These are phyloP conservation scores for Iberis pinnata DNA, from an alignment of 345 rosid genomes.

Conservation along the genomic window DNA sequence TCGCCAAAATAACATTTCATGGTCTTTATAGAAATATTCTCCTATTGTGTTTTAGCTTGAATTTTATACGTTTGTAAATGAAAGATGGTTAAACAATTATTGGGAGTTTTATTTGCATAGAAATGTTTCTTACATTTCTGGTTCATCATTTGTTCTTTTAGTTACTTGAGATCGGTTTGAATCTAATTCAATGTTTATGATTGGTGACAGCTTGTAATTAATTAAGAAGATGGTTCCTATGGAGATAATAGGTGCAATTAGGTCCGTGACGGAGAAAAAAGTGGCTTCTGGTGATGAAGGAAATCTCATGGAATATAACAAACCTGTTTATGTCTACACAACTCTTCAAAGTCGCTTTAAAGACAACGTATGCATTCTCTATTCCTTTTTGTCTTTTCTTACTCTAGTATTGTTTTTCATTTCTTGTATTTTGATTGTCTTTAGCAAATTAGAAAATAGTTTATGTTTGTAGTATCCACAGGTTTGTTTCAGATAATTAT, in stretches of 20 bases:
- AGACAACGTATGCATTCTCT: conserved; percentile 6
- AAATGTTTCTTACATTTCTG: too few relatives aligned
- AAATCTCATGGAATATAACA: background rate
- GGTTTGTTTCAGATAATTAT: too few relatives aligned
- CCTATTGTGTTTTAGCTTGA: too few relatives aligned
- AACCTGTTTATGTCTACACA: conserved; percentile 1
- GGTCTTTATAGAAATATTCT: too few relatives aligned
- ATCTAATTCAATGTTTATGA: background rate
- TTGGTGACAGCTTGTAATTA: conserved; percentile 1
- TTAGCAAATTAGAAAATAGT: background rate
- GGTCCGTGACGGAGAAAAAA: background rate
- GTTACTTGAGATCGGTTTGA: background rate
- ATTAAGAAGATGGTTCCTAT: conserved; percentile 13
- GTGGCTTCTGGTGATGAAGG: background rate
- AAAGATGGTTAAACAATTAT: too few relatives aligned
- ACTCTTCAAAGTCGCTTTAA: background rate
- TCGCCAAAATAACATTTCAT: too few relatives aligned
- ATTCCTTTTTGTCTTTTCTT: background rate
- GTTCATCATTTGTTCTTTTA: too few relatives aligned
- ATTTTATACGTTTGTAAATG: too few relatives aligned
- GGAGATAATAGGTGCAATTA: background rate
- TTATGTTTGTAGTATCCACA: background rate
- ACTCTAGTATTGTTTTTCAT: background rate
- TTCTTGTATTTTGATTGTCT: background rate
- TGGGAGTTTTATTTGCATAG: too few relatives aligned